These are phyloP conservation scores for Rehmannia glutinosa DNA, from an alignment of 257 asterid genomes.

Conservation along the genomic window DNA sequence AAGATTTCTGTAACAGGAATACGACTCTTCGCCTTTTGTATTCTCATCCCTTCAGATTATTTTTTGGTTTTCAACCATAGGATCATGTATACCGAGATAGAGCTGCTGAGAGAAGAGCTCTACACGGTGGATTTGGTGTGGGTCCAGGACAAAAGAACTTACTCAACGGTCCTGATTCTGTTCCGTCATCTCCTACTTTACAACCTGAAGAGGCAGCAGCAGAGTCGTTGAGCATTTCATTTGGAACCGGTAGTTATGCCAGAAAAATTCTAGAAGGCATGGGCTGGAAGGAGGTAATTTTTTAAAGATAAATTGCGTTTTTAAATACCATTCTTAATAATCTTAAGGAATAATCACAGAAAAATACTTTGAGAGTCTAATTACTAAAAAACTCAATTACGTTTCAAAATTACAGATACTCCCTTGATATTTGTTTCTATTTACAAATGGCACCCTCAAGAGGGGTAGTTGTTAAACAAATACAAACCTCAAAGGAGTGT, in stretches of 20 bases:
- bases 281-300: constrained; percentile 97
- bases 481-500: background rate
- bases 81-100: constrained; percentile 69
- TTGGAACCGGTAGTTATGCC: constrained; percentile 88
- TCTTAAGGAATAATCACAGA: background rate
- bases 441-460: background rate
- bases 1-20: background rate
- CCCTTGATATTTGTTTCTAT: background rate
- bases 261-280: constrained; percentile 74
- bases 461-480: background rate
- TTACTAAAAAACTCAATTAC: background rate
- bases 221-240: constrained; percentile 66
- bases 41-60: background rate
- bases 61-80: constrained; percentile 25
- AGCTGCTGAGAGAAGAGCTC: constrained; percentile 95
- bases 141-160: constrained; percentile 89
- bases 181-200: constrained; percentile 43
- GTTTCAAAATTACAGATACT: background rate
- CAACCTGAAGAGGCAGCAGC: constrained; percentile 67
- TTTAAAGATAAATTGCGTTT: background rate
- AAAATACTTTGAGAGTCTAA: background rate
- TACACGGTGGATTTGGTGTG: constrained; percentile 87
- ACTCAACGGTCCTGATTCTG: constrained; percentile 27
- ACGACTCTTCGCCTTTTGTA: background rate
- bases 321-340: too few species aligned